Conservation (phyloP, 176 grass and related monocot genomes). For the Aegilops bicornis region DNA sequence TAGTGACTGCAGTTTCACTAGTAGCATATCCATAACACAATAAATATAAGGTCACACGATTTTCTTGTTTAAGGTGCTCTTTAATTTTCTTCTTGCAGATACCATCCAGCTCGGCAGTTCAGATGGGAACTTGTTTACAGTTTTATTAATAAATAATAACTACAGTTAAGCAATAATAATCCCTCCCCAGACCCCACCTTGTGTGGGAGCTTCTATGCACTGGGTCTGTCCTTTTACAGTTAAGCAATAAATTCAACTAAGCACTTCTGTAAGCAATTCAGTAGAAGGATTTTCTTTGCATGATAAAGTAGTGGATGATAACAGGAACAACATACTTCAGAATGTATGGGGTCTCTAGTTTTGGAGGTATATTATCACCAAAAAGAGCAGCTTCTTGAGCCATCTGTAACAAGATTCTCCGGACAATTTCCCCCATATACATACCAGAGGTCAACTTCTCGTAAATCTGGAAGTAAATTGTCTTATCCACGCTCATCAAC, state of each 20-base stretch:
- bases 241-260: not conserved
- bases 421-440: conserved; percentile 62
- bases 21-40: not conserved
- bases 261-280: not conserved
- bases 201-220: no score
- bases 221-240: not conserved
- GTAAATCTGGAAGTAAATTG: conserved; percentile 33
- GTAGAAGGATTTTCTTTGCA: not conserved
- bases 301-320: not conserved
- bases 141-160: not conserved
- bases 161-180: not conserved
- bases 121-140: not conserved
- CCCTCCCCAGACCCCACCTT: no score
- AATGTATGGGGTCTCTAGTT: conserved; percentile 54
- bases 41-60: not conserved
- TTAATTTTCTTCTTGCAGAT: not conserved
- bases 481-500: not conserved
- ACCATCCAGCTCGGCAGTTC: no score
- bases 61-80: not conserved
- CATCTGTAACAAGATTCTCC: conserved; percentile 52
- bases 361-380: conserved; percentile 51
- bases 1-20: not conserved
- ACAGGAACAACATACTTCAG: conserved; percentile 29
- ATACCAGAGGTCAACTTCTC: conserved; percentile 74
- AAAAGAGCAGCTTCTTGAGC: conserved; percentile 55